Conservation (phyloP, 495 filamentous ascomycete species). For the Sabuloglossum arenarium region DNA sequence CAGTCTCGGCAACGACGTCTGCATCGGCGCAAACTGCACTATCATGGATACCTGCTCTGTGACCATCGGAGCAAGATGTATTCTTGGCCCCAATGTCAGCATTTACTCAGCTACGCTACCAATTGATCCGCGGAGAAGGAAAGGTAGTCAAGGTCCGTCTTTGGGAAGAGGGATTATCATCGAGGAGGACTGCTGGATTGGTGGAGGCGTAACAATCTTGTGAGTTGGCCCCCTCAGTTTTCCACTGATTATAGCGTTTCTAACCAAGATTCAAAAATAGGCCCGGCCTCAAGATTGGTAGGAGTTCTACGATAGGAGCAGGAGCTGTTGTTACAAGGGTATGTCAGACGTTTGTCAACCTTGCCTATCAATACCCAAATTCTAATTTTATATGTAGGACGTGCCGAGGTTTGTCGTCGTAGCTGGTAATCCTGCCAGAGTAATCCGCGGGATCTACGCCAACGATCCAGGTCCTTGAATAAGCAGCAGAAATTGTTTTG, state of each 20-base stretch:
- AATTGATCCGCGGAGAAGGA: constrained; percentile 52
- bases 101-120: constrained; percentile 60
- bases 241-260: background rate
- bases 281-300: constrained; percentile 18
- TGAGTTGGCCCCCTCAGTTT: constrained; percentile 18
- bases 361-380: background rate
- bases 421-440: constrained; percentile 39
- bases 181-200: constrained; percentile 79
- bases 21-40: constrained; percentile 69
- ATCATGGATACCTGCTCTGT: constrained; percentile 62
- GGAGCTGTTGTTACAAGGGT: constrained; percentile 20
- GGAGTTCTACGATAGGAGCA: constrained; percentile 16
- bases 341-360: constrained; percentile 10
- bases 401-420: constrained; percentile 40
- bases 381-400: constrained; percentile 20
- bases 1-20: constrained; percentile 64
- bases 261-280: background rate
- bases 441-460: constrained; percentile 30
- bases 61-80: constrained; percentile 60
- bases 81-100: constrained; percentile 71
- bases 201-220: constrained; percentile 65
- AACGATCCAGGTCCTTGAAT: constrained; percentile 4
- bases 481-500: background rate
- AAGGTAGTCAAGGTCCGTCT: constrained; percentile 53
- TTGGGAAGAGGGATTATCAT: constrained; percentile 56